These are phyloP conservation scores for Solanum ossicruentum DNA, from an alignment of 257 asterid genomes.

Conservation along the genomic window DNA sequence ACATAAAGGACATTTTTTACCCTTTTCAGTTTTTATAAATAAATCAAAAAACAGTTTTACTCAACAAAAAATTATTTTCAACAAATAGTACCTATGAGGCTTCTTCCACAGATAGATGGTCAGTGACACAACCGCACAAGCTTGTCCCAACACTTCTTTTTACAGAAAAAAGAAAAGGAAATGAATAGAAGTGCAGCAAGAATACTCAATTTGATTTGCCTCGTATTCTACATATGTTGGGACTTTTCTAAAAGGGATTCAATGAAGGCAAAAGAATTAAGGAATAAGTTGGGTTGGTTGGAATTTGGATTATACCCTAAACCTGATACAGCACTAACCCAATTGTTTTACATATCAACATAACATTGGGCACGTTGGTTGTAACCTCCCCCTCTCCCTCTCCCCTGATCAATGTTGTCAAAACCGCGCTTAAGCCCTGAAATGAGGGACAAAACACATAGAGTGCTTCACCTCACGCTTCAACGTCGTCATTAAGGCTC, in stretches of 20 bases:
- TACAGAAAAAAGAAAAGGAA: neutral
- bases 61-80: neutral
- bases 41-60: neutral
- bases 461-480: neutral
- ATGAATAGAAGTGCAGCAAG: neutral
- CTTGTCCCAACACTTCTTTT: neutral
- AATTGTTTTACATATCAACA: neutral
- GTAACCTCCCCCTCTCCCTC: neutral
- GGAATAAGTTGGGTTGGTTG: neutral
- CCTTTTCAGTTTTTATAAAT: neutral
- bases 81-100: neutral
- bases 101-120: neutral
- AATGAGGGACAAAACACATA: neutral
- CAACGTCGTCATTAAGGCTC: neutral
- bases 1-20: neutral
- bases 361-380: neutral
- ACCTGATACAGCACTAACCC: neutral
- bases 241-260: neutral
- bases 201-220: neutral
- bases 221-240: neutral
- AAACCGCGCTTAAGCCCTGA: neutral
- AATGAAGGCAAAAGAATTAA: neutral
- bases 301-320: neutral
- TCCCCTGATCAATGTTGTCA: neutral
- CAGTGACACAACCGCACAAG: neutral